phyloP scores from a whole-genome alignment of 2,329 filamentous ascomycete genomes.

The Paraconiothyrium sp. region DNA sequence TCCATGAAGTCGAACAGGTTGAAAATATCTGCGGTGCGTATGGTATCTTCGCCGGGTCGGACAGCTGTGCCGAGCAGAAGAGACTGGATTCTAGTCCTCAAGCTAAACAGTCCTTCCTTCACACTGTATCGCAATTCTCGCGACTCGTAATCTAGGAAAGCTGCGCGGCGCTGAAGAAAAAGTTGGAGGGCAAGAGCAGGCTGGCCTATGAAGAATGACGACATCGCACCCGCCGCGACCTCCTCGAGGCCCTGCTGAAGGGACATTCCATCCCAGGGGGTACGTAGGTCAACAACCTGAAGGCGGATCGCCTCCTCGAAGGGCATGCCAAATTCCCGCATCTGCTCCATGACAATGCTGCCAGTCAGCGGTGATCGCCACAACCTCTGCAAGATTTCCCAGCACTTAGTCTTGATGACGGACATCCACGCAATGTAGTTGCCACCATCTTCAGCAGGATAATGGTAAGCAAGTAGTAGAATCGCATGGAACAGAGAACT shows the following conservation, averaged over 20 bases:
- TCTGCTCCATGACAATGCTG: constrained; percentile 76
- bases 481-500: constrained; percentile 86
- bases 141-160: constrained; percentile 84
- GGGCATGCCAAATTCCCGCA: constrained; percentile 82
- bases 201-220: constrained; percentile 74
- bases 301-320: constrained; percentile 79
- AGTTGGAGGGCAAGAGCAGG: constrained; percentile 76
- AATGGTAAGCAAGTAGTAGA: constrained; percentile 73
- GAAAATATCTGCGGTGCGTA: constrained; percentile 80
- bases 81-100: constrained; percentile 59
- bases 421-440: constrained; percentile 54
- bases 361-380: constrained; percentile 86
- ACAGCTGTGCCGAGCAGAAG: constrained; percentile 80
- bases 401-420: constrained; percentile 54
- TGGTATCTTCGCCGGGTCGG: constrained; percentile 70
- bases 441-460: constrained; percentile 68
- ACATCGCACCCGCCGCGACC: constrained; percentile 35
- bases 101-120: constrained; percentile 70
- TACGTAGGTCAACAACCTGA: constrained; percentile 72
- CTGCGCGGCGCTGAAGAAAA: constrained; percentile 79
- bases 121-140: constrained; percentile 83
- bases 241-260: constrained; percentile 56
- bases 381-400: constrained; percentile 76
- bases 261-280: constrained; percentile 77
- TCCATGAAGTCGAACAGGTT: constrained; percentile 93